Percentiles rank a stretch among this genome's conserved stretches.
Evolutionary conservation across 192 early-diverging fungal species (phyloP).

Genomic region (Backusella morwellensis): DNA sequence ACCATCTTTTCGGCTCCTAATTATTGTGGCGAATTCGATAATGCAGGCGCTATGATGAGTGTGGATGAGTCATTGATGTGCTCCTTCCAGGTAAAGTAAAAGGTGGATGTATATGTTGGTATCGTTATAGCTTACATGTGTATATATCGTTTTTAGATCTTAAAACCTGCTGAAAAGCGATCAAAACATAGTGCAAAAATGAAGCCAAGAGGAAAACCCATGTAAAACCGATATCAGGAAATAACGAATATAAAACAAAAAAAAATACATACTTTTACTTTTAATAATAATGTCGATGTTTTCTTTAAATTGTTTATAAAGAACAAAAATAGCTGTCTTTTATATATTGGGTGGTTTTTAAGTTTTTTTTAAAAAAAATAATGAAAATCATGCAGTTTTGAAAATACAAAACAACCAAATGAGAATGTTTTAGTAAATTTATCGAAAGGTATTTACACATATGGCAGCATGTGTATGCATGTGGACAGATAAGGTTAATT

Average conservation of each 20-base stretch:
- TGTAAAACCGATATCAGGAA: not conserved
- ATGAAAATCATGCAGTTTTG: not conserved
- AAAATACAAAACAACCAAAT: not conserved
- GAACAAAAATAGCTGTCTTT: not conserved
- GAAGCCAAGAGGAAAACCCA: not conserved
- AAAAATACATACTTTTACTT: not conserved
- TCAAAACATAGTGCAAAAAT: not conserved
- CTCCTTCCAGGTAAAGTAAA: slow-evolving; percentile 73
- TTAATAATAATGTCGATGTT: slow-evolving; percentile 1
- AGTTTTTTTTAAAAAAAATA: not conserved
- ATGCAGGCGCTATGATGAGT: slow-evolving; percentile 81
- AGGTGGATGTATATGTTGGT: not conserved
- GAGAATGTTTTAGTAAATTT: not conserved
- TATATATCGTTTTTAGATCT: not conserved
- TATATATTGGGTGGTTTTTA: not conserved
- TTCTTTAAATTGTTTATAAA: not conserved
- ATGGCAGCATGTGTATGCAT: not conserved
- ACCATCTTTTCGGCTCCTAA: slow-evolving; percentile 44
- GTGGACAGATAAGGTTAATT: not conserved
- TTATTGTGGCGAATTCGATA: slow-evolving; percentile 44
- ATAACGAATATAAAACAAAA: not conserved
- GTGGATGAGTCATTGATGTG: slow-evolving; percentile 61
- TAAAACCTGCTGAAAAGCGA: not conserved
- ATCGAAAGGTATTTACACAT: not conserved
- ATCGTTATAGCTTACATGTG: not conserved